Conservation (phyloP, 2,329 filamentous ascomycete species). For the Lasiodiplodia hormozganensis region DNA sequence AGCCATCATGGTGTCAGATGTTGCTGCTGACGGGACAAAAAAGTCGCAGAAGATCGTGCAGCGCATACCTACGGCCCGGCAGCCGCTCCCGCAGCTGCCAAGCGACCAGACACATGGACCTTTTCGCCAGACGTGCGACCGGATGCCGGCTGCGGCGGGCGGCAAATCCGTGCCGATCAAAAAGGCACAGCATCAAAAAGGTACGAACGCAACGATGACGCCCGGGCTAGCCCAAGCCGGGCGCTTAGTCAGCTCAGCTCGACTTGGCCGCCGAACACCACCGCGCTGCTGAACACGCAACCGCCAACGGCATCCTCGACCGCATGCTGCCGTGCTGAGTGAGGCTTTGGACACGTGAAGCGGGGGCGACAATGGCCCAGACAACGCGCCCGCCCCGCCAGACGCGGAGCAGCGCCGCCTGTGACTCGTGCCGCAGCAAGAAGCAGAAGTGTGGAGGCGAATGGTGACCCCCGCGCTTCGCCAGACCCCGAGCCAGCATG, state of each 20-base stretch:
- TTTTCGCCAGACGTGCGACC: neutral
- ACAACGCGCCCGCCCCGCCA: constrained; percentile 23
- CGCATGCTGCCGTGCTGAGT: constrained; percentile 2
- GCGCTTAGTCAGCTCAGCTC: constrained; percentile 15
- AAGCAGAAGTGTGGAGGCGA: constrained; percentile 30
- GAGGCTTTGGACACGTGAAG: neutral
- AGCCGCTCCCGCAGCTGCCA: neutral
- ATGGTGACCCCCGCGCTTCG: constrained; percentile 20
- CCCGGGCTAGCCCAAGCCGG: neutral
- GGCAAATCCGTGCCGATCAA: neutral
- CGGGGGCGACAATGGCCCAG: constrained; percentile 21
- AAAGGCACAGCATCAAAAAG: neutral
- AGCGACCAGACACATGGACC: neutral
- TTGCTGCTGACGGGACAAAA: constrained; percentile 6
- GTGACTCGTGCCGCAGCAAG: constrained; percentile 28
- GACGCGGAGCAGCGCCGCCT: constrained; percentile 28
- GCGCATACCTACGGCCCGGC: neutral
- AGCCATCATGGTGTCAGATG: constrained; percentile 16
- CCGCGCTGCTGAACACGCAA: neutral
- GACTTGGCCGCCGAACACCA: neutral
- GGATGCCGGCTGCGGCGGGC: neutral
- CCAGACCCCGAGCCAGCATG: neutral
- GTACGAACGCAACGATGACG: neutral
- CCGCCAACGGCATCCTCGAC: neutral
- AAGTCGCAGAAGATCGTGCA: neutral